Percentiles rank a stretch among this genome's conserved stretches.
Conservation (phyloP, 1,284 basidiomycete genomes). For the Tilletia walkeri region DNA sequence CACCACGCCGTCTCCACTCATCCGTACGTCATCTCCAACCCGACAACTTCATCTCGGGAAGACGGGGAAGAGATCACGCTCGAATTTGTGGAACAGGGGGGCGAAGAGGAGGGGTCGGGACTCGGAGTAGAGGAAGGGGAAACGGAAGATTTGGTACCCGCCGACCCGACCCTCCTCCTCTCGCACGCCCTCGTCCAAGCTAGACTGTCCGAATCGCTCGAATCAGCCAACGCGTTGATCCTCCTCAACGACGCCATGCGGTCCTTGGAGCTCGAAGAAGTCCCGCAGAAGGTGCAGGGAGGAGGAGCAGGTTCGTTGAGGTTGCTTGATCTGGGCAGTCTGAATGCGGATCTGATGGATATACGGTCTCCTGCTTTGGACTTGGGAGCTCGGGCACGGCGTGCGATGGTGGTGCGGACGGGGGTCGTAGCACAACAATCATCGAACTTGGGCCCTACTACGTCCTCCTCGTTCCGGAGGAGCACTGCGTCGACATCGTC, state of each 20-base stretch:
- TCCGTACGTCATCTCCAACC: no score
- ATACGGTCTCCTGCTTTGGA: not conserved
- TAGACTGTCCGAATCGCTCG: slow-evolving; percentile 39
- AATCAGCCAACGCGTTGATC: slow-evolving; percentile 42
- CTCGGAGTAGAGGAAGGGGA: not conserved
- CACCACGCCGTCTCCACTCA: no score
- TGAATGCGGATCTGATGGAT: slow-evolving; percentile 29
- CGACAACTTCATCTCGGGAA: not conserved
- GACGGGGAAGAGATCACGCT: not conserved
- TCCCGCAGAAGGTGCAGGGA: no score
- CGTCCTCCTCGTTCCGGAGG: no score
- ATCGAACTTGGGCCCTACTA: no score
- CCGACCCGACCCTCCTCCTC: slow-evolving; percentile 43
- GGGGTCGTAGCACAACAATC: no score
- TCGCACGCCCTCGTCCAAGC: slow-evolving; percentile 51
- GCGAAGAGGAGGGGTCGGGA: not conserved
- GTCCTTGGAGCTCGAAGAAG: slow-evolving; percentile 23
- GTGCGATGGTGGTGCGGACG: no score
- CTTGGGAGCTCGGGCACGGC: not conserved
- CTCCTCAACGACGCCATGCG: slow-evolving; percentile 37
- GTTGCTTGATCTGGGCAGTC: slow-evolving; percentile 26
- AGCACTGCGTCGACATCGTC: no score
- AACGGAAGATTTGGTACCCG: not conserved
- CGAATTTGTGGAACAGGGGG: not conserved
- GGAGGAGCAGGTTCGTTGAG: slow-evolving; percentile 4